A percentile compares a stretch with the other conserved stretches of the same genome.
These are phyloP conservation scores for Ettlia oleoabundans DNA, from an alignment of 139 green algal species.

Conservation along the genomic window DNA sequence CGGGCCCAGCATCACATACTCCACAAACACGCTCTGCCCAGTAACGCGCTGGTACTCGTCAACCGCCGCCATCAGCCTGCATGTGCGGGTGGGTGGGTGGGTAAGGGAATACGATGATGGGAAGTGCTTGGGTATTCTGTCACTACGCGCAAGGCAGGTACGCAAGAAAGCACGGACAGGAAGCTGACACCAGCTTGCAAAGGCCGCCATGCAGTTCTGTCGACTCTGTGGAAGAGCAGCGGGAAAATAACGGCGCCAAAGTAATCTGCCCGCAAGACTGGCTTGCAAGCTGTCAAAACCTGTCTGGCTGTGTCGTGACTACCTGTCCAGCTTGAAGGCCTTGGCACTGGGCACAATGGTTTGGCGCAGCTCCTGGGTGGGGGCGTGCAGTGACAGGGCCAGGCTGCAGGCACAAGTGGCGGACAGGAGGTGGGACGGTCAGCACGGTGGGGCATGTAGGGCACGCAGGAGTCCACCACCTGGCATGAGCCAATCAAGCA, in stretches of 20 bases:
- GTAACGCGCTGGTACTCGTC: slow-evolving; percentile 68
- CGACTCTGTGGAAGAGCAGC: too few species aligned
- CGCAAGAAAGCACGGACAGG: too few species aligned
- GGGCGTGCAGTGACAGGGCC: slow-evolving; percentile 94
- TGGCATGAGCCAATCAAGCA: too few species aligned
- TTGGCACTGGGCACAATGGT: slow-evolving; percentile 90
- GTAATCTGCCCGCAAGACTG: too few species aligned
- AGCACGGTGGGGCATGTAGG: not conserved
- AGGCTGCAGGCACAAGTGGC: slow-evolving; percentile 48
- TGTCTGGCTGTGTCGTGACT: too few species aligned
- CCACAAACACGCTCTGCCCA: slow-evolving; percentile 82
- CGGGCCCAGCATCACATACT: slow-evolving; percentile 94
- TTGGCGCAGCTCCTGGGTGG: slow-evolving; percentile 83
- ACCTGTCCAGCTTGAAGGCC: slow-evolving; percentile 81
- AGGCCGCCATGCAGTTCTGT: too few species aligned
- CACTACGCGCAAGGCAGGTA: too few species aligned
- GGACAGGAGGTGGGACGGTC: not conserved
- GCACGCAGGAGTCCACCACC: too few species aligned
- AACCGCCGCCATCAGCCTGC: slow-evolving; percentile 82
- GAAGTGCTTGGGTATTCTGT: not conserved
- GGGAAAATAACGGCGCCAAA: too few species aligned
- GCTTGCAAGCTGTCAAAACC: not conserved
- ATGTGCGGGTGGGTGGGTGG: not conserved
- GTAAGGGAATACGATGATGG: not conserved
- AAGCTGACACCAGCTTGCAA: too few species aligned